Evolutionary conservation across 768 basidiomycete genomes (phyloP), one percentile per base, ranked within the genome.

Genomic region (Suillus clintonianus): DNA sequence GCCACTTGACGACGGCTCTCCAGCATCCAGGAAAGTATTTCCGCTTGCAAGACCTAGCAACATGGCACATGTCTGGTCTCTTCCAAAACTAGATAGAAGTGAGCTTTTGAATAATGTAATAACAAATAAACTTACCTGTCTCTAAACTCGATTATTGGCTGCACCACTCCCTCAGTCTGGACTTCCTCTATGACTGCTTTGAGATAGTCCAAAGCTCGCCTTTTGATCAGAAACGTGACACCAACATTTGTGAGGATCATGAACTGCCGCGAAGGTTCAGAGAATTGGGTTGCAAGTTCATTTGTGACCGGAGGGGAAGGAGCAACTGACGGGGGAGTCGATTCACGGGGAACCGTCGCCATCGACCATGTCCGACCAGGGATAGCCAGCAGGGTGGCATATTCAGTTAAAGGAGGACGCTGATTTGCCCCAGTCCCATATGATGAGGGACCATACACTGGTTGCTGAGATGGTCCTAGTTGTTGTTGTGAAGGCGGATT

Each of bases 21-120:
- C 77, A 34, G 80, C 75, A 63, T 91, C 88, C 61, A 95, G 76
- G 76, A 89, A 94, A 1, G 89, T 89, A 74, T 95, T 95, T 41
- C 91, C 92, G 63, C 90, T 85, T 0, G 94, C 92, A 62, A 98
- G 83, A 13, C 89, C 91, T 15, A 97, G 83, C 19, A 94, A 85
- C 92, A 97, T 96, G 6, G 93, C 90, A 69, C 94, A 96, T 4
- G 93, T 91, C 70, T 97, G 92, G 73, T 95, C 92, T 60, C 94
- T 86, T 53, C 95, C 95, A 74, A 92, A 97, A 71, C 95, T 97
- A 68, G 19, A 64, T 24, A 58, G 32, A 54, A 17, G 48, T 70
- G 36, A 67, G 61, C 53, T 17, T 48, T 32, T 30, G 34, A 1
- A 37, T 36, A 53, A 53, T 32, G 5, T n/a, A 60, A 32, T 30